These are phyloP conservation scores for Nannochloropsis gaditana DNA, from an alignment of 108 stramenopile species.

Conservation along the genomic window DNA sequence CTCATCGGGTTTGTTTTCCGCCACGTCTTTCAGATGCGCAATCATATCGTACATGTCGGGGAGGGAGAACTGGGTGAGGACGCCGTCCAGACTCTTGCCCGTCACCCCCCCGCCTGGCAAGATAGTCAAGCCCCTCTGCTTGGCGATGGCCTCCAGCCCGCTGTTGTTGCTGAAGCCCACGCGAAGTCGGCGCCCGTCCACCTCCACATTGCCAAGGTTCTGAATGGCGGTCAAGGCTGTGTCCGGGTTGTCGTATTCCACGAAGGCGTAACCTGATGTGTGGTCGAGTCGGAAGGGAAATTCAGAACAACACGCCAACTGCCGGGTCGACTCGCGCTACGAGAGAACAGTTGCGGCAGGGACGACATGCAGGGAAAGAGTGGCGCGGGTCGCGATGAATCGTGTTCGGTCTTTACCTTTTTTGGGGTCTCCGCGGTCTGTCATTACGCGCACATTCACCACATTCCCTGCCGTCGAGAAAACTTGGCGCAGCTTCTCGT, in stretches of 20 bases:
- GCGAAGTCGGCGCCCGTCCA: neutral
- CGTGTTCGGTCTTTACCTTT: neutral
- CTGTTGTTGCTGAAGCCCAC: conserved; percentile 8
- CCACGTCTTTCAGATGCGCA: conserved; percentile 9
- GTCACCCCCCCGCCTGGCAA: neutral
- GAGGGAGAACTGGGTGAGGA: neutral
- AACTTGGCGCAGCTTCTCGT: neutral
- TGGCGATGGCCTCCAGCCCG: neutral
- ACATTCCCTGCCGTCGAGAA: conserved; percentile 11
- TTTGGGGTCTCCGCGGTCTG: conserved; percentile 19
- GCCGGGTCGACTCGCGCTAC: too few relatives aligned
- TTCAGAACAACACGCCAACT: too few relatives aligned
- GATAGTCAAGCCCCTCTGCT: neutral
- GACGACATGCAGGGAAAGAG: too few relatives aligned
- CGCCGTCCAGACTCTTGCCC: neutral
- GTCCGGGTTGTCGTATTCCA: conserved; percentile 4
- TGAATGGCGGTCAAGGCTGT: neutral
- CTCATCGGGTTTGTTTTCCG: neutral
- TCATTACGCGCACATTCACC: conserved; percentile 1
- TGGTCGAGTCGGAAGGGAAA: too few relatives aligned
- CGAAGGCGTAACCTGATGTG: neutral
- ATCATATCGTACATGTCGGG: conserved; percentile 4
- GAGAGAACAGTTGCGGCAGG: too few relatives aligned
- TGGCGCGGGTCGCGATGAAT: neutral
- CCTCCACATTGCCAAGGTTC: neutral